Evolutionary conservation across 306 rosid species (phyloP), one percentile per base, ranked within the genome.

Genomic region (Vigna unguiculata): DNA sequence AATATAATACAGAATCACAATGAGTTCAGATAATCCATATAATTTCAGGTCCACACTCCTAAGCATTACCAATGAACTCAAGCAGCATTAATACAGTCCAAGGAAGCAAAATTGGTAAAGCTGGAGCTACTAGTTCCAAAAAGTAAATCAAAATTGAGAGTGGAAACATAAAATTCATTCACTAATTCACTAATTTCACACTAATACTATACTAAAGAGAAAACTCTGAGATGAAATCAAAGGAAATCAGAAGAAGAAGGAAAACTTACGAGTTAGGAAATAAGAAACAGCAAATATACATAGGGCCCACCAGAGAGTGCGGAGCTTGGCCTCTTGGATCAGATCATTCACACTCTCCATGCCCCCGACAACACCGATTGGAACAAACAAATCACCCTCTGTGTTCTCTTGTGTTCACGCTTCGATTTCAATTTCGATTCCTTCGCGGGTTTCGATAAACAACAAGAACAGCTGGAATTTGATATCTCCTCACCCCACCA

Each of bases 291-390:
- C 86, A 81, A 96, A 92, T 67, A 91, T 82, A 82, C 87, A 92
- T 69, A 96, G 83, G 34, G 90, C 87, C 99, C 99, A 96, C 97
- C 98, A 96, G 19, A 91, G 89, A 63, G 90, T 67, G 59, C 99
- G 97, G 46, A 91, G 82, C 80, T 92, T 88, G 75, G 85, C 83
- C 78, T 96, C 98, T 25, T 92, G 88, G 72, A 96, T 88, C 86
- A 96, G 88, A 91, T 91, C 98, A 74, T 81, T 77, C 1, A 96
- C 24, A 69, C 90, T 88, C 83, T 82, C 89, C 82, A 88, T 88
- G 41, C 84, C 71, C 85, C 17, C 14, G 7, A 12, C 19, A 49
- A 38, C 45, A 55, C 5, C 41, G 75, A 53, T 11, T 5, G 51
- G 32, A 21, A 21, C 43, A 34, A 21, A 21, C 43, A 34, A 69